Base-by-base conservation (phyloP, 768 basidiomycete species). In the Tylopilus cervinicoccineus region DNA sequence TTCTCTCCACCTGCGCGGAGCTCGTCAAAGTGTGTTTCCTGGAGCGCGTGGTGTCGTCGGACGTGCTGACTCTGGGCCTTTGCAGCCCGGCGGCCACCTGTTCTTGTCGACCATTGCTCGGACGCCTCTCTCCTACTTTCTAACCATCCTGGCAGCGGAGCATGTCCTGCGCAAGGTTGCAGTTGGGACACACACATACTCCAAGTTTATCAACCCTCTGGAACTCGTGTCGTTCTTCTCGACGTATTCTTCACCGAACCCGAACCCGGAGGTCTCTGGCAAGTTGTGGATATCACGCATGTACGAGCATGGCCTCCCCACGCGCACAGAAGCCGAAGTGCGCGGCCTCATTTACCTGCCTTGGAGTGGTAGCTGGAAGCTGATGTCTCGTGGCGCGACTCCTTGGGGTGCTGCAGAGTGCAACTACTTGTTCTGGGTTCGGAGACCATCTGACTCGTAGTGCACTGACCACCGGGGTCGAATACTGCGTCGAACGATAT, bases 31-130 rank as follows among this genome's bases (percentile, higher is more conserved):
- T 93, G 53, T 34, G 78, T 62, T 10, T 29, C 32, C 17, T 31
- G 37, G 28, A 14, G 27, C 42, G 19, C n/a, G 24, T 19, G 17
- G 8, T 5, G 27, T n/a, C n/a, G 20, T 10, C 23, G 3, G 14
- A 12, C 28, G 1, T 27, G 16, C 55, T 65, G 37, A 63, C 10
- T 9, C 13, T 11, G 4, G 2, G 5, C 13, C 38, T 26, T 36
- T 28, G 22, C 57, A 97, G 93, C 96, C 96, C 11, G 93, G 93
- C 6, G 95, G 96, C 4, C 92, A 95, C 61, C 79, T 99, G 16
- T 88, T 98, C 73, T 76, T 99, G 31, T 97, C 94, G 12, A 98
- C 95, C 13, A 88, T 99, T 54, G 84, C 95, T 0, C 88, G 96
- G 32, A 88, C 85, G 10, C 83, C 84, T 4, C 73, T 89, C 34